A percentile compares a stretch with the other conserved stretches of the same genome.
phyloP scores from a whole-genome alignment of 2,329 filamentous ascomycete genomes.

The Colletotrichum sp. region DNA sequence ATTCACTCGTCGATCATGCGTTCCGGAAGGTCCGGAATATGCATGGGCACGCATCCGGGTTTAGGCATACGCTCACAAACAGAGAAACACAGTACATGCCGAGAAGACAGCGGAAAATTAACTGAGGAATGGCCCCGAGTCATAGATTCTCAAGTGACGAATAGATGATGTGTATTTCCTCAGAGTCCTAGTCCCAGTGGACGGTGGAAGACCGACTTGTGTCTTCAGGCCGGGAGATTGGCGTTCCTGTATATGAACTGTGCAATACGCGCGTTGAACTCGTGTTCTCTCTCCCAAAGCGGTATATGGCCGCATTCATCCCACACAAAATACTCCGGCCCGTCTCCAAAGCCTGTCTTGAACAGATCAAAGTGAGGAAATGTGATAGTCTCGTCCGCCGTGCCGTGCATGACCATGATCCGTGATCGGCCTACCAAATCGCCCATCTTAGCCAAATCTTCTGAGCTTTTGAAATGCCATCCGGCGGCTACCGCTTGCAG shows the following conservation, averaged over 20 bases:
- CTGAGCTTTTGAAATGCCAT: slow-evolving; percentile 2
- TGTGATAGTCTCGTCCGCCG: neutral
- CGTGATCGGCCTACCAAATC: neutral
- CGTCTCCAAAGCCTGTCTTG: neutral
- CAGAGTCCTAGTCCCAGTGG: neutral
- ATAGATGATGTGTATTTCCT: neutral
- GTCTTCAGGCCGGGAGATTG: neutral
- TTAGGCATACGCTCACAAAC: neutral
- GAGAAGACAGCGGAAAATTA: neutral
- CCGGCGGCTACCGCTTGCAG: slow-evolving; percentile 3
- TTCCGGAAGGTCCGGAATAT: neutral
- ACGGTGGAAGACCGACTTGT: neutral
- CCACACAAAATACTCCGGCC: slow-evolving; percentile 1
- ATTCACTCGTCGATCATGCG: neutral
- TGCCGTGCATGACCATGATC: slow-evolving; percentile 8
- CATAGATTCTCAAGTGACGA: neutral
- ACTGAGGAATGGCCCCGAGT: neutral
- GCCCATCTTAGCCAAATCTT: neutral
- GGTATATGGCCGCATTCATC: neutral
- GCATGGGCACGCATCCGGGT: neutral
- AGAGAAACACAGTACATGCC: neutral
- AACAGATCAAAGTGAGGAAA: neutral
- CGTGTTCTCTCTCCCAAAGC: neutral
- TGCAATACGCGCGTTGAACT: neutral
- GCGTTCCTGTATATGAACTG: neutral